A percentile compares a stretch with the other conserved stretches of the same genome.
phyloP scores from a whole-genome alignment of 192 early-diverging fungal genomes.

The Coemansia biformis region DNA sequence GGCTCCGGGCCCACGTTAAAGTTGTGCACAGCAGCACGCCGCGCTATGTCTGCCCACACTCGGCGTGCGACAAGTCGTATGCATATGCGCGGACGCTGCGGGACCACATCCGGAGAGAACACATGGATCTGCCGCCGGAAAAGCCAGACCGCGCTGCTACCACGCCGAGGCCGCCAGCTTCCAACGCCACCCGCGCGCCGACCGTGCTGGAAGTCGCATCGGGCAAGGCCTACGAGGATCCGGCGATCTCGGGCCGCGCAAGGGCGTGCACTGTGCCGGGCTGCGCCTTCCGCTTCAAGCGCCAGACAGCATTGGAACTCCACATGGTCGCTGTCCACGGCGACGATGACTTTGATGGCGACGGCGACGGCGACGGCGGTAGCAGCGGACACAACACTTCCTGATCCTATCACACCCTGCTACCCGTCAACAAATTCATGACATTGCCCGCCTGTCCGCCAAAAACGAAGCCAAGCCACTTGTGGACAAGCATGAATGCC shows the following conservation, averaged over 20 bases:
- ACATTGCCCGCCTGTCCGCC: too few species aligned
- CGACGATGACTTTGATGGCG: too few species aligned
- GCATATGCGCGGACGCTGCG: constrained; percentile 25
- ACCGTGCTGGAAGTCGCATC: constrained; percentile 30
- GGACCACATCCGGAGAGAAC: constrained; percentile 11
- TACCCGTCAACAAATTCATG: too few species aligned
- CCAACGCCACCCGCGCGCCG: constrained; percentile 1
- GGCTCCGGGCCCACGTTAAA: constrained; percentile 23
- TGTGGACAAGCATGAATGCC: too few species aligned
- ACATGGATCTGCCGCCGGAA: neutral
- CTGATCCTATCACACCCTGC: too few species aligned
- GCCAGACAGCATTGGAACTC: constrained; percentile 20
- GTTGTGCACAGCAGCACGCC: constrained; percentile 25
- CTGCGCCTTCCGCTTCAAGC: constrained; percentile 42
- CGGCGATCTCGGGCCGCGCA: constrained; percentile 25
- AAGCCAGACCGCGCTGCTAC: too few species aligned
- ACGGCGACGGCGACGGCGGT: too few species aligned
- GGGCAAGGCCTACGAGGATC: constrained; percentile 41
- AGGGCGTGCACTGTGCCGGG: constrained; percentile 17
- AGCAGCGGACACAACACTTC: too few species aligned
- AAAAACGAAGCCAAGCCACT: too few species aligned
- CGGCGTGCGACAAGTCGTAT: constrained; percentile 21
- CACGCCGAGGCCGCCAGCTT: neutral
- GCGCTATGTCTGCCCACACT: constrained; percentile 23
- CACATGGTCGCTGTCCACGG: constrained; percentile 31